A percentile compares a stretch with the other conserved stretches of the same genome.
phyloP scores from a whole-genome alignment of 139 green algal species.

The Coccomyxa sp. region DNA sequence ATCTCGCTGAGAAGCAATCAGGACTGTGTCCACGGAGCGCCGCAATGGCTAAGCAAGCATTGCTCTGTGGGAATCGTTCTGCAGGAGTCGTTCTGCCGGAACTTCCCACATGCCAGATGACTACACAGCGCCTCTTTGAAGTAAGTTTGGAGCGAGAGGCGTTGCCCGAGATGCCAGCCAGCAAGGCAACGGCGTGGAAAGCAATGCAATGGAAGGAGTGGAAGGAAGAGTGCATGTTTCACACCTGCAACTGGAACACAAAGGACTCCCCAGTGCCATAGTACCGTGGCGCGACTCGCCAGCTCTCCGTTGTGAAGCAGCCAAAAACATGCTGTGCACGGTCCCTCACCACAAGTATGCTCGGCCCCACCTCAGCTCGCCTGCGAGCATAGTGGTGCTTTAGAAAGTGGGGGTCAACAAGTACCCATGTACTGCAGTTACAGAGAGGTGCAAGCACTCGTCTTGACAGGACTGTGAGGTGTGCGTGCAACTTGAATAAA shows the following conservation, averaged over 20 bases:
- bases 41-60: too few species aligned
- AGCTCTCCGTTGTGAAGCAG: conserved; percentile 60
- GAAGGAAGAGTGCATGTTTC: not conserved
- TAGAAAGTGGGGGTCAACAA: not conserved
- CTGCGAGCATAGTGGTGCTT: not conserved
- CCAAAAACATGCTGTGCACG: conserved; percentile 53
- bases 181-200: too few species aligned
- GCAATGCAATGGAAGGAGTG: too few species aligned
- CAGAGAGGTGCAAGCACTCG: not conserved
- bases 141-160: too few species aligned
- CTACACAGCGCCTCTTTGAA: too few species aligned
- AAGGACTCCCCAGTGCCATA: conserved; percentile 79
- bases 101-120: too few species aligned
- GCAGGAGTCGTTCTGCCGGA: too few species aligned
- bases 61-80: too few species aligned
- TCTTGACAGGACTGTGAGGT: not conserved
- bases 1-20: too few species aligned
- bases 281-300: conserved; percentile 54
- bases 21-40: too few species aligned
- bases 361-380: conserved; percentile 13
- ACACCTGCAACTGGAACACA: conserved; percentile 58
- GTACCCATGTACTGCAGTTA: not conserved
- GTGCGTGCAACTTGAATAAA: too few species aligned
- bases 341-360: conserved; percentile 61
- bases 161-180: too few species aligned